Conservation (phyloP, 2,329 filamentous ascomycete species). For the Samsoniella hepiali region DNA sequence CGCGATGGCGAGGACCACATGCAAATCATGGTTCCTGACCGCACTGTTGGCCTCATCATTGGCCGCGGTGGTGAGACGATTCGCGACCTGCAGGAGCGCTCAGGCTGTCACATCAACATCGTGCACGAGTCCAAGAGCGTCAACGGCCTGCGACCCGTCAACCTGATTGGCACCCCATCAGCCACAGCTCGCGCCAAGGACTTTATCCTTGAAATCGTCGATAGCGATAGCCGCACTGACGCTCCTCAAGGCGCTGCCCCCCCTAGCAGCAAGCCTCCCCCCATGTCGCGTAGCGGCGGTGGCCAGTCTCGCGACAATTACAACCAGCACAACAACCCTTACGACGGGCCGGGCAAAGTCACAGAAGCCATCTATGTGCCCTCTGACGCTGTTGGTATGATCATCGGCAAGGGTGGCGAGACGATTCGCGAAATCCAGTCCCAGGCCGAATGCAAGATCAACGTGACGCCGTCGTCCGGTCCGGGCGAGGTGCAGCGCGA, state of each 20-base stretch:
- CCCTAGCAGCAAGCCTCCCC: slow-evolving; percentile 27
- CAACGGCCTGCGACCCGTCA: slow-evolving; percentile 84
- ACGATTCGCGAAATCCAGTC: slow-evolving; percentile 94
- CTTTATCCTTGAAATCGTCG: slow-evolving; percentile 88
- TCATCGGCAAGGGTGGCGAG: slow-evolving; percentile 91
- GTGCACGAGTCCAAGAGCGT: slow-evolving; percentile 90
- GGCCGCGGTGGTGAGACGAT: slow-evolving; percentile 93
- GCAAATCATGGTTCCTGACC: slow-evolving; percentile 92
- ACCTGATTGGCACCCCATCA: slow-evolving; percentile 76
- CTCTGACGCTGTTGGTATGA: slow-evolving; percentile 92
- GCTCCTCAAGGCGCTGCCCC: slow-evolving; percentile 34
- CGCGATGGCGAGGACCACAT: slow-evolving; percentile 80
- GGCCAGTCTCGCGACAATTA: slow-evolving; percentile 24
- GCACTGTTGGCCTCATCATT: slow-evolving; percentile 89
- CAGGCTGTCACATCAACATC: slow-evolving; percentile 94
- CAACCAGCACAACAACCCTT: slow-evolving; percentile 36
- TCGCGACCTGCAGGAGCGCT: slow-evolving; percentile 84
- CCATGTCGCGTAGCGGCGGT: slow-evolving; percentile 6
- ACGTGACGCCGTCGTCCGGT: slow-evolving; percentile 77
- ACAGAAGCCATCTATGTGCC: slow-evolving; percentile 83
- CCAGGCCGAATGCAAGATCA: slow-evolving; percentile 87
- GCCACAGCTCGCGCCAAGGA: slow-evolving; percentile 78
- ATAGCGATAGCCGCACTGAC: slow-evolving; percentile 73
- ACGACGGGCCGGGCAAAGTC: slow-evolving; percentile 60
- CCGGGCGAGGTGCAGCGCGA: slow-evolving; percentile 77